Conservation (phyloP, 2,329 filamentous ascomycete species). For the Penicillium sp. region DNA sequence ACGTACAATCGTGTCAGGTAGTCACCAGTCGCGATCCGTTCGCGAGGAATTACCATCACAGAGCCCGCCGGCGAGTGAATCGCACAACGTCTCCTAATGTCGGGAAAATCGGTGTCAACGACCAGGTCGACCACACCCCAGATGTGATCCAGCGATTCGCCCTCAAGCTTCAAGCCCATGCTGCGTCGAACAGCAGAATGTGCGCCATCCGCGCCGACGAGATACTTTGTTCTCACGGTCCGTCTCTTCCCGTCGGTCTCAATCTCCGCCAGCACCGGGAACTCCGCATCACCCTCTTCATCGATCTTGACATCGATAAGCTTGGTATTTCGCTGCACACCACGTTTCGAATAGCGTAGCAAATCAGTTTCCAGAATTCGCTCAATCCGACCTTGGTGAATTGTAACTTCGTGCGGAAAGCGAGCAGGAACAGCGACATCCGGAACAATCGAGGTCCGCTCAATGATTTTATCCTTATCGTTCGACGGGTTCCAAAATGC, state of each 20-base stretch:
- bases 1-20: conserved; percentile 66
- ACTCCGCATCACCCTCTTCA: conserved; percentile 41
- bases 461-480: conserved; percentile 50
- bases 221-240: conserved; percentile 59
- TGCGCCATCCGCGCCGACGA: conserved; percentile 67
- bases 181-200: conserved; percentile 61
- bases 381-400: conserved; percentile 69
- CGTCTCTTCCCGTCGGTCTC: conserved; percentile 27
- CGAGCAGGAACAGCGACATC: conserved; percentile 61
- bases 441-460: conserved; percentile 52
- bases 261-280: conserved; percentile 33
- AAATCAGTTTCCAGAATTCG: conserved; percentile 64
- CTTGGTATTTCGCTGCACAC: conserved; percentile 61
- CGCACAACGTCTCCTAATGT: conserved; percentile 74
- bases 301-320: conserved; percentile 59
- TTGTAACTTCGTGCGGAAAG: conserved; percentile 64
- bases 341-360: conserved; percentile 52
- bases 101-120: conserved; percentile 67
- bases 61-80: conserved; percentile 70
- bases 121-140: conserved; percentile 75
- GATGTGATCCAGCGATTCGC: conserved; percentile 64
- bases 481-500: conserved; percentile 65
- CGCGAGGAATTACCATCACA: conserved; percentile 73
- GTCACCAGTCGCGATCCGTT: conserved; percentile 56
- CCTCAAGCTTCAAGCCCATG: conserved; percentile 50